Percentiles rank a stretch among this genome's conserved stretches.
Evolutionary conservation across 352 stramenopile species (phyloP).

Genomic region (Globisporangium parvum): DNA sequence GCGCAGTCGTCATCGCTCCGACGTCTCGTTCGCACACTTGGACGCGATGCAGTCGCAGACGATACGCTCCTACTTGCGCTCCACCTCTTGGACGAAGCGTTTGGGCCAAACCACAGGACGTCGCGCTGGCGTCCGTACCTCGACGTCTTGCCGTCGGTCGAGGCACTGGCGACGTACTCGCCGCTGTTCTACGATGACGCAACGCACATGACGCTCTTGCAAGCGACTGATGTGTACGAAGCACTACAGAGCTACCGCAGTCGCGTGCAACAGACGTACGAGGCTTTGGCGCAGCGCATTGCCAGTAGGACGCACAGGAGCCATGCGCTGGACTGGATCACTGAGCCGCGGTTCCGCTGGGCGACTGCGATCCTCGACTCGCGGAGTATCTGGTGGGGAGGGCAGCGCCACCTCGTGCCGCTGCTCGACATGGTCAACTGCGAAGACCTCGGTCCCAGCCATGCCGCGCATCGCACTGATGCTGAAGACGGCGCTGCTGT

Average conservation of each 20-base stretch:
- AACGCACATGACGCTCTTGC: constrained; percentile 45
- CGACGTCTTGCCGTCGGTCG: constrained; percentile 56
- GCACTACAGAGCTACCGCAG: constrained; percentile 33
- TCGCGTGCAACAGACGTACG: constrained; percentile 15
- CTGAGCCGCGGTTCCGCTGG: constrained; percentile 62
- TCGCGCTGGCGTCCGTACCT: constrained; percentile 86
- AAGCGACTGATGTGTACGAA: constrained; percentile 32
- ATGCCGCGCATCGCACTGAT: constrained; percentile 47
- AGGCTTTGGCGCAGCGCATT: constrained; percentile 2
- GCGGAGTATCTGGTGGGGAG: constrained; percentile 91
- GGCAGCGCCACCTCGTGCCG: constrained; percentile 87
- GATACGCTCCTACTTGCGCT: constrained; percentile 62
- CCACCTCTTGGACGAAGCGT: constrained; percentile 81
- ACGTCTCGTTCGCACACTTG: constrained; percentile 16
- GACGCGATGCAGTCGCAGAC: constrained; percentile 18
- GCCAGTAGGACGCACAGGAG: background rate
- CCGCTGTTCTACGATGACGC: constrained; percentile 44
- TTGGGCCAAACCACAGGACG: constrained; percentile 29
- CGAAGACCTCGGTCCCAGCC: constrained; percentile 29
- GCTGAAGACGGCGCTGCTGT: constrained; percentile 26
- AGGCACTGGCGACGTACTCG: constrained; percentile 20
- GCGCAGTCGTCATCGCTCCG: constrained; percentile 36
- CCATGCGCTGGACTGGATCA: constrained; percentile 35
- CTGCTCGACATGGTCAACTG: constrained; percentile 95
- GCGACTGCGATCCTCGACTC: constrained; percentile 86